Conservation (phyloP, 306 rosid genomes). For the Argentina anserina region DNA sequence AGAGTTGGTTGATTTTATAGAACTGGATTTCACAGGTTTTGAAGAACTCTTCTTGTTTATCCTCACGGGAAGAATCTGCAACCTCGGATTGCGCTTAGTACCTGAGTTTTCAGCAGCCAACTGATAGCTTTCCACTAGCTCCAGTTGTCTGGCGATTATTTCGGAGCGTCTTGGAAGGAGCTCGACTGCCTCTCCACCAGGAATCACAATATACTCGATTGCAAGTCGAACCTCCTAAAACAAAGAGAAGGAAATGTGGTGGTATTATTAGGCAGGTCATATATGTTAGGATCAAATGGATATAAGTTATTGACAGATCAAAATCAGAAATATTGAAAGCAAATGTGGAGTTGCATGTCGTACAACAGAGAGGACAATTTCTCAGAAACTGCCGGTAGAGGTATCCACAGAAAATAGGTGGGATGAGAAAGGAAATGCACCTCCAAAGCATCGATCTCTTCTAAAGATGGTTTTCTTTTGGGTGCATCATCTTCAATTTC, state of each 20-base stretch:
- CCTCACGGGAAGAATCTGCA: conserved; percentile 92
- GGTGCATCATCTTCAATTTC: conserved; percentile 89
- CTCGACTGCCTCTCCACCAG: conserved; percentile 98
- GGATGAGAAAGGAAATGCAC: conserved; percentile 39
- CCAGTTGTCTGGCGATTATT: conserved; percentile 85
- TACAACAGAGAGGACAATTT: conserved; percentile 1
- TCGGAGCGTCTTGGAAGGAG: conserved; percentile 94
- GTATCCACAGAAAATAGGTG: conserved; percentile 6
- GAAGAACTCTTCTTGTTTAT: conserved; percentile 38
- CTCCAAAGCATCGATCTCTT: conserved; percentile 98
- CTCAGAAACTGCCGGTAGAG: conserved; percentile 1
- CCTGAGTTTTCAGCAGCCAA: conserved; percentile 92
- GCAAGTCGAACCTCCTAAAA: conserved; percentile 96
- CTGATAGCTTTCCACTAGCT: conserved; percentile 87
- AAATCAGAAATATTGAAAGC: background rate
- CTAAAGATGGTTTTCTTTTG: conserved; percentile 70
- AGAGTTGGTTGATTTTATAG: conserved; percentile 35
- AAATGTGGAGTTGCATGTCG: background rate
- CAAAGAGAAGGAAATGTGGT: conserved; percentile 1
- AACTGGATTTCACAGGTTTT: conserved; percentile 37
- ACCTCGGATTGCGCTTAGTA: conserved; percentile 76
- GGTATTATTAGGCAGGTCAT: background rate
- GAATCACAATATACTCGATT: conserved; percentile 94
- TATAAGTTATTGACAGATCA: background rate
- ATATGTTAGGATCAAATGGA: background rate